phyloP scores from a whole-genome alignment of 2,329 filamentous ascomycete species.

The Arthrobotrys conoides region DNA sequence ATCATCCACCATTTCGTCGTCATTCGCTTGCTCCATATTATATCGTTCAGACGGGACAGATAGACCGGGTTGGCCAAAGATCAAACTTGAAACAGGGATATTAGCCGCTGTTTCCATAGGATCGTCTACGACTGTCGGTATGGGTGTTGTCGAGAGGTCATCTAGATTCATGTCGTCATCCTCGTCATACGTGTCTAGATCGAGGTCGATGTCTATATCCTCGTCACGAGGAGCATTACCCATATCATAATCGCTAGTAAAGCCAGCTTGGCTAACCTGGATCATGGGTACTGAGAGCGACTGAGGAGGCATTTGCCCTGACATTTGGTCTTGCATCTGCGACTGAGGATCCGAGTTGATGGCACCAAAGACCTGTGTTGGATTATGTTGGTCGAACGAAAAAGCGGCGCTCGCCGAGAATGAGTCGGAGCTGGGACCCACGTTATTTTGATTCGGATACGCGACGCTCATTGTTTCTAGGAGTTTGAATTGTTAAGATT shows the following conservation, averaged over 20 bases:
- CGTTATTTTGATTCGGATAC: slow-evolving; percentile 44
- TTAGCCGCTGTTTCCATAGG: slow-evolving; percentile 34
- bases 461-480: slow-evolving; percentile 49
- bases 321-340: slow-evolving; percentile 35
- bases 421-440: slow-evolving; percentile 37
- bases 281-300: slow-evolving; percentile 51
- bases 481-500: slow-evolving; percentile 4
- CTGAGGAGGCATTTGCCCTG: slow-evolving; percentile 20
- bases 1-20: slow-evolving; percentile 59
- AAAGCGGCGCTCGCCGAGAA: slow-evolving; percentile 56
- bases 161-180: slow-evolving; percentile 51
- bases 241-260: slow-evolving; percentile 47
- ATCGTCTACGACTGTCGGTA: slow-evolving; percentile 46
- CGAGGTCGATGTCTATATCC: slow-evolving; percentile 56
- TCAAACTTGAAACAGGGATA: slow-evolving; percentile 2
- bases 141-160: slow-evolving; percentile 46
- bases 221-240: slow-evolving; percentile 56
- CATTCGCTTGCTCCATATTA: slow-evolving; percentile 23
- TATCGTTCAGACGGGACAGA: slow-evolving; percentile 13
- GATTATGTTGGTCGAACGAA: slow-evolving; percentile 58
- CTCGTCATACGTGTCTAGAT: slow-evolving; percentile 47
- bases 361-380: slow-evolving; percentile 37
- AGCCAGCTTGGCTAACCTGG: slow-evolving; percentile 35
- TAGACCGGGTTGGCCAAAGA: slow-evolving; percentile 49
- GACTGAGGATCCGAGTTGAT: slow-evolving; percentile 43